Percentiles rank a stretch among this genome's conserved stretches.
Conservation (phyloP, 2,329 filamentous ascomycete genomes). For the Microsporum canis region DNA sequence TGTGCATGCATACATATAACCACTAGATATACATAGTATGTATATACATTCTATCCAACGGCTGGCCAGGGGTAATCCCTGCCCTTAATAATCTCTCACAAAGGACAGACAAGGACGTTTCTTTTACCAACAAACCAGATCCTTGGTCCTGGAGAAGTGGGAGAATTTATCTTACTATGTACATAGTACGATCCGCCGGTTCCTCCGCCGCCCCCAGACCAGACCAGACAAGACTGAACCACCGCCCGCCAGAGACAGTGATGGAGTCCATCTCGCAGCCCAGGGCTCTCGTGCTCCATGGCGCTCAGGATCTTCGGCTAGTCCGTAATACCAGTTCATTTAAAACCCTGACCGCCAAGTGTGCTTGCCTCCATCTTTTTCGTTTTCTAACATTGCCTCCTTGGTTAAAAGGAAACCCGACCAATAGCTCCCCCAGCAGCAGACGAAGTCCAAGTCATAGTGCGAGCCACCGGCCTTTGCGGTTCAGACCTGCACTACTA, state of each 20-base stretch:
- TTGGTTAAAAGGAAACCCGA: slow-evolving; percentile 40
- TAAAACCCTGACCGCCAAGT: background rate
- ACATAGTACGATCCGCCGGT: background rate
- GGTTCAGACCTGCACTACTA: slow-evolving; percentile 75
- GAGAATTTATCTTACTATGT: background rate
- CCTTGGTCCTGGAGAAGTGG: background rate
- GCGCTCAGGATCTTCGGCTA: slow-evolving; percentile 48
- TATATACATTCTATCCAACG: background rate
- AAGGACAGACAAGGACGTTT: background rate
- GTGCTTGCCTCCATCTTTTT: background rate
- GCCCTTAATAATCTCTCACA: background rate
- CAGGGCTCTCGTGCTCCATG: slow-evolving; percentile 46
- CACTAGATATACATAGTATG: background rate
- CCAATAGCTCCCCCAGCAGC: slow-evolving; percentile 36
- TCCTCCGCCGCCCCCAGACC: background rate
- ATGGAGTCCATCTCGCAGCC: background rate
- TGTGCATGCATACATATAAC: too few relatives aligned
- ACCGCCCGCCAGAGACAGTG: background rate
- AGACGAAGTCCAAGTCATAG: slow-evolving; percentile 51
- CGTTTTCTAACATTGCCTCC: background rate
- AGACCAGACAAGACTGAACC: background rate
- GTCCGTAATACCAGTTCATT: slow-evolving; percentile 29
- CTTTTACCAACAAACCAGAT: too few relatives aligned
- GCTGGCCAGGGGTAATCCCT: background rate
- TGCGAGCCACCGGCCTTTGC: slow-evolving; percentile 58